A percentile compares a stretch with the other conserved stretches of the same genome.
phyloP scores from a whole-genome alignment of 2,329 filamentous ascomycete genomes.

The Xylariaceae sp. region DNA sequence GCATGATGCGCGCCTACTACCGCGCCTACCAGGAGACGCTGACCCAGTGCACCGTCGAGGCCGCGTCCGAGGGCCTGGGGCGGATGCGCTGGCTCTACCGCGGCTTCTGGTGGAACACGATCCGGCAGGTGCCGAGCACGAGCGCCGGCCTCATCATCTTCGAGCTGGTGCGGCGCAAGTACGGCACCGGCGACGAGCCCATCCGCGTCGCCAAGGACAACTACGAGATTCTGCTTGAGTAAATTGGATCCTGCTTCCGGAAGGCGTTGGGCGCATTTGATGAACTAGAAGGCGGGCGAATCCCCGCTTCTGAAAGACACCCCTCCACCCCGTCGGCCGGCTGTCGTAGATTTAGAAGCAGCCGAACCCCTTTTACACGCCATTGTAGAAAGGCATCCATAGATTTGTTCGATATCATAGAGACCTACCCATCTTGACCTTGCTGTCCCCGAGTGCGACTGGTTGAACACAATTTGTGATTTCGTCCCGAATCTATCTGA shows the following conservation, averaged over 20 bases:
- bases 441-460: too few relatives aligned
- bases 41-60: slow-evolving; percentile 50
- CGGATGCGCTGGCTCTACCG: slow-evolving; percentile 59
- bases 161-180: slow-evolving; percentile 67
- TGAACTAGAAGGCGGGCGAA: background rate
- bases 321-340: too few relatives aligned
- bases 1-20: slow-evolving; percentile 59
- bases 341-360: background rate
- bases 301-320: too few relatives aligned
- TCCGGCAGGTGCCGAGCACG: slow-evolving; percentile 69
- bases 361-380: background rate
- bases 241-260: slow-evolving; percentile 10
- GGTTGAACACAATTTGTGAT: too few relatives aligned
- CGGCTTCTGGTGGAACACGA: slow-evolving; percentile 64
- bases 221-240: slow-evolving; percentile 60
- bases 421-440: background rate
- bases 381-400: background rate
- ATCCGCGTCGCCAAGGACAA: slow-evolving; percentile 61
- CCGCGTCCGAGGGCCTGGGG: slow-evolving; percentile 46
- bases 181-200: slow-evolving; percentile 54
- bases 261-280: background rate
- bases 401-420: background rate
- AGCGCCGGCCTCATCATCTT: slow-evolving; percentile 73
- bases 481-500: too few relatives aligned
- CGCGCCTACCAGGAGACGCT: slow-evolving; percentile 64